Conservation (phyloP, 148 eudicot species). For the Mesembryanthemum crystallinum region DNA sequence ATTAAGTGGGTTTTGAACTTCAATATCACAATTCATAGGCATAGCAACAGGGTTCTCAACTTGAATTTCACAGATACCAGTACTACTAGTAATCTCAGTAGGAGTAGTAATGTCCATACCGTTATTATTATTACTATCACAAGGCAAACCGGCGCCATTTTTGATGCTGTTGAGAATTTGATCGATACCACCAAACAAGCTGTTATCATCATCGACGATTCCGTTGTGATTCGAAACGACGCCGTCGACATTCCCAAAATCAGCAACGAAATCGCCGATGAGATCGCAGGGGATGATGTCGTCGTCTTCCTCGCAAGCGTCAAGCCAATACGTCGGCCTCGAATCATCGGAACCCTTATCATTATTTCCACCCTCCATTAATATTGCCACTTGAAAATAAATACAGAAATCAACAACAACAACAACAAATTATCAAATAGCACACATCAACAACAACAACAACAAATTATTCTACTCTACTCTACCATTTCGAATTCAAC, state of each 20-base stretch:
- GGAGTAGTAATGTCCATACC: constrained; percentile 15
- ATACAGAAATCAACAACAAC: not conserved
- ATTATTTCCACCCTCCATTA: constrained; percentile 22
- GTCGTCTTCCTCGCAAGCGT: constrained; percentile 85
- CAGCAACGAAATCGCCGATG: constrained; percentile 35
- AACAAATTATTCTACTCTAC: not conserved
- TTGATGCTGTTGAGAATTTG: constrained; percentile 61
- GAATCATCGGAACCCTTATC: constrained; percentile 28
- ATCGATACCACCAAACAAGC: constrained; percentile 72
- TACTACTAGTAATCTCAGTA: constrained; percentile 4
- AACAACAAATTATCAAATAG: constrained; percentile 1
- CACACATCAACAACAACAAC: not conserved
- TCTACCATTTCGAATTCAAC: too few relatives aligned
- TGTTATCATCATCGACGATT: constrained; percentile 35
- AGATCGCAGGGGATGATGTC: constrained; percentile 48
- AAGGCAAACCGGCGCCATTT: constrained; percentile 44
- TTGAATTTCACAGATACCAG: constrained; percentile 18
- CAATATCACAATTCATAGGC: constrained; percentile 6
- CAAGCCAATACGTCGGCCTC: constrained; percentile 69
- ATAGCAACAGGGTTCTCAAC: constrained; percentile 23
- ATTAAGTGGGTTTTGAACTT: not conserved
- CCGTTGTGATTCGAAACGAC: constrained; percentile 18
- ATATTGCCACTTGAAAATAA: not conserved
- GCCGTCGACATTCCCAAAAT: constrained; percentile 7
- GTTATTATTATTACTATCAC: constrained; percentile 6